Base-by-base conservation (phyloP, 805 yeast species). In the Saccharomycopsis javanensis region DNA sequence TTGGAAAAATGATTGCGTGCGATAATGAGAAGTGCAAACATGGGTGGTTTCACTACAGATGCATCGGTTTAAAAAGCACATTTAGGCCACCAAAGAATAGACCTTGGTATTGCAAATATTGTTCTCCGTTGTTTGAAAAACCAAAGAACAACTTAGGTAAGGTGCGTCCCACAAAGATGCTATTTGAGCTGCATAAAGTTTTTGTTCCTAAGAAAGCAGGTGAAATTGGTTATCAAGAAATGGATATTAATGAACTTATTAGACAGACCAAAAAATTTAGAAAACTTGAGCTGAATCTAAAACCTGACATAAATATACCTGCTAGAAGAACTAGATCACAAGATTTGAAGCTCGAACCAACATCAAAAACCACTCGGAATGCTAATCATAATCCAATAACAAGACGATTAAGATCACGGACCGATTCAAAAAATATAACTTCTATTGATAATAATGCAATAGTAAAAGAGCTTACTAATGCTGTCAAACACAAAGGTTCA, bases 1-100 rank as follows among this genome's bases (percentile, higher is more conserved):
- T 65, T 56, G 97, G 97, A 0, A 80, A 79, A 55, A 92, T 92
- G 98, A 79, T 92, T 61, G 96, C 92, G 0, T 92, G 98, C 69
- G 97, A 91, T 67, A 81, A 88, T 63, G 76, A 76, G 2, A 76
- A 79, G 37, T 91, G 97, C 70, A 73, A 79, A 59, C 55, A 55
- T 30, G 89, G 83, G 65, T 86, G 94, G 95, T 87, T 84, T 66
- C 95, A 87, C 69, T 85, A 86, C 74, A 75, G 78, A 45, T 87
- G 95, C 71, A 85, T 86, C 38, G 88, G 88, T 0, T 70, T 86
- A 27, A 34, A 18, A 15, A 23, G 54, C 10, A 56, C 50, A 11
- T 74, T 76, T 4, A 71, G 75, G 18, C 83, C 86, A 1, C 90
- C 91, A 5, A 65, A 64, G 3, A 77, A 75, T 62, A 84, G 79